These are phyloP conservation scores for Euphrasia confusa DNA, from an alignment of 257 asterid species.

Conservation along the genomic window DNA sequence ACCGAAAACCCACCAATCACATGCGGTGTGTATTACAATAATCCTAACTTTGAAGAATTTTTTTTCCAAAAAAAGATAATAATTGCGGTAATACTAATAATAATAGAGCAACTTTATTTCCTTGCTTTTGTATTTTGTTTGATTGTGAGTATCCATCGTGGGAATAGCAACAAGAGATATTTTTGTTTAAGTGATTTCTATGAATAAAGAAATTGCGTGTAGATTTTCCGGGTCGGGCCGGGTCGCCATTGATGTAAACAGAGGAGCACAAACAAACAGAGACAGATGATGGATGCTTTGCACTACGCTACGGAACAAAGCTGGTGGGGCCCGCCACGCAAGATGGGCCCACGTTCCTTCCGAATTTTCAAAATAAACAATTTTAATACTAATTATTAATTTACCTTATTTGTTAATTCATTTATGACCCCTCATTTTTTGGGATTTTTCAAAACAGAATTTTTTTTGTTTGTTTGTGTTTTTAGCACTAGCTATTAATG, in stretches of 20 bases:
- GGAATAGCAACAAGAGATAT: conserved; percentile 19
- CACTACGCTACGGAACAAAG: conserved; percentile 6
- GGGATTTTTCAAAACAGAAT: no score
- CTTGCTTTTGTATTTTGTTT: conserved; percentile 27
- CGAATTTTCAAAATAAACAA: background rate
- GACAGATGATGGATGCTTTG: conserved; percentile 26
- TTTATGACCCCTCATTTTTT: no score
- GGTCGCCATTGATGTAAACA: conserved; percentile 64
- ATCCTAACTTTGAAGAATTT: conserved; percentile 16
- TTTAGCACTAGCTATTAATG: no score
- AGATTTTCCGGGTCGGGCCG: conserved; percentile 2
- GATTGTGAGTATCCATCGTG: conserved; percentile 22
- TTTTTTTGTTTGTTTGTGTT: no score
- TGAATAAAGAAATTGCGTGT: conserved; percentile 18
- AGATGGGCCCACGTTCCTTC: no score
- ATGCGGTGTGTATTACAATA: conserved; percentile 26
- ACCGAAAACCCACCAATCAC: conserved; percentile 26
- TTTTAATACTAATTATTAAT: no score
- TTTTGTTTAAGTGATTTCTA: conserved; percentile 18
- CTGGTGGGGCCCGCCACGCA: conserved; percentile 23
- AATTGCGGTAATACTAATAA: background rate
- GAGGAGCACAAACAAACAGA: conserved; percentile 33
- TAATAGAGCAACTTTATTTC: conserved; percentile 23
- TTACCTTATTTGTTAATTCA: no score
- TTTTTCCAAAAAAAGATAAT: no score